These are phyloP conservation scores for Mycena albidolilacea DNA, from an alignment of 768 basidiomycete species.

Conservation along the genomic window DNA sequence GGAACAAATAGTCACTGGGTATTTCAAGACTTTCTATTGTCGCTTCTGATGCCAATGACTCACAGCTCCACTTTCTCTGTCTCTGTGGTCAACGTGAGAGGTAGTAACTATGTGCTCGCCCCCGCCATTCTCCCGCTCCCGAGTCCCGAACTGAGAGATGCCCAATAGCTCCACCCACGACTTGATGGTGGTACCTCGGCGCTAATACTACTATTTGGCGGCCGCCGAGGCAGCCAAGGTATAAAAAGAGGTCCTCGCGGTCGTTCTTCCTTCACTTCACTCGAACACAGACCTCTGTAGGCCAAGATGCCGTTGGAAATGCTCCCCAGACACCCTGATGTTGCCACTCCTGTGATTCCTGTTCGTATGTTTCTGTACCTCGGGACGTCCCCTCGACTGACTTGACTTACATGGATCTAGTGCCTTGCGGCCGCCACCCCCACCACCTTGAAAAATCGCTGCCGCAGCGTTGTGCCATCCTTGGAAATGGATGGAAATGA, in stretches of 20 bases:
- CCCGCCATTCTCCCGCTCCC: neutral
- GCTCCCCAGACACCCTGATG: neutral
- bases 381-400: too few relatives aligned
- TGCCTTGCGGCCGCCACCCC: constrained; percentile 8
- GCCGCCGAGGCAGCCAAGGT: neutral
- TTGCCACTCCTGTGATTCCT: neutral
- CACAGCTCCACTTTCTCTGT: neutral
- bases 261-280: neutral
- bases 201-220: neutral
- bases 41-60: neutral
- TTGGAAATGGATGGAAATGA: too few relatives aligned
- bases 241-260: neutral
- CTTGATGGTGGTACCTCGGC: neutral
- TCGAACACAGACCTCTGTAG: constrained; percentile 8
- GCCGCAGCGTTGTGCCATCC: neutral
- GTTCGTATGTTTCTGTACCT: neutral
- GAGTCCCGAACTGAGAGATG: neutral
- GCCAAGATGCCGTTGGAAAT: neutral
- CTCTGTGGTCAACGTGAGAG: neutral
- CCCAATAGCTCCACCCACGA: neutral
- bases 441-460: neutral
- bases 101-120: neutral
- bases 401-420: neutral
- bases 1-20: neutral
- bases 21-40: neutral